Evolutionary conservation across 148 eudicot species (phyloP).

Genomic region (Selenicereus undatus): DNA sequence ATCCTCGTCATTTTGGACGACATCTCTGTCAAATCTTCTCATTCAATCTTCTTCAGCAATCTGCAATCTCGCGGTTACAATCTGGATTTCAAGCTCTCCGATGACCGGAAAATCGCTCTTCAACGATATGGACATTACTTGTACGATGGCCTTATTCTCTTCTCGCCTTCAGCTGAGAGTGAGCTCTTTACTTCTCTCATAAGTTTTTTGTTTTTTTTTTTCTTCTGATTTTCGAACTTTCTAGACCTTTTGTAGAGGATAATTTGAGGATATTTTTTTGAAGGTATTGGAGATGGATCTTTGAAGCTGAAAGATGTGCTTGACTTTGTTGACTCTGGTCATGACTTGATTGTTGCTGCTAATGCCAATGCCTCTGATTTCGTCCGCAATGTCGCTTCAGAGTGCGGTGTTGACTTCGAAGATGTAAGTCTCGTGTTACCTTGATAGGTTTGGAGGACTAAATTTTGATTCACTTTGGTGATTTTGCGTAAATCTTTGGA

Average conservation of each 20-base stretch:
- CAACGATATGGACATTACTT: conserved; percentile 53
- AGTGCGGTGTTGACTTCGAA: conserved; percentile 67
- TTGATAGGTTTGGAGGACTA: neutral
- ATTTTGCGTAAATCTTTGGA: neutral
- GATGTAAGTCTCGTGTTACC: conserved; percentile 32
- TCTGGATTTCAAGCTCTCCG: conserved; percentile 59
- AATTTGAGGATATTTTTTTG: neutral
- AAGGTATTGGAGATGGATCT: conserved; percentile 47
- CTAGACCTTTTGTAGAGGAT: neutral
- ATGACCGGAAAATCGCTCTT: conserved; percentile 41
- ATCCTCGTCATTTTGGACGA: conserved; percentile 34
- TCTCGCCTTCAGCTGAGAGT: conserved; percentile 47
- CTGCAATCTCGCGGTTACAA: conserved; percentile 45
- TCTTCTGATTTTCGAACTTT: neutral
- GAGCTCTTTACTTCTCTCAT: conserved; percentile 6
- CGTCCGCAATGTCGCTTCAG: conserved; percentile 55
- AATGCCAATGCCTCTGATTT: conserved; percentile 61
- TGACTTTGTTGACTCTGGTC: conserved; percentile 71
- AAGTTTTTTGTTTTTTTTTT: neutral
- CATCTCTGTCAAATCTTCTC: conserved; percentile 32
- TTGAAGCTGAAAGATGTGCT: conserved; percentile 49
- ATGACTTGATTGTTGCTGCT: conserved; percentile 60
- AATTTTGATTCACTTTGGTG: neutral
- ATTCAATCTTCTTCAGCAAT: conserved; percentile 49
- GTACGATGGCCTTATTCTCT: conserved; percentile 48